Evolutionary conservation across 345 rosid species (phyloP), one percentile per base, ranked within the genome.

Genomic region (Noccaea bulbosa): DNA sequence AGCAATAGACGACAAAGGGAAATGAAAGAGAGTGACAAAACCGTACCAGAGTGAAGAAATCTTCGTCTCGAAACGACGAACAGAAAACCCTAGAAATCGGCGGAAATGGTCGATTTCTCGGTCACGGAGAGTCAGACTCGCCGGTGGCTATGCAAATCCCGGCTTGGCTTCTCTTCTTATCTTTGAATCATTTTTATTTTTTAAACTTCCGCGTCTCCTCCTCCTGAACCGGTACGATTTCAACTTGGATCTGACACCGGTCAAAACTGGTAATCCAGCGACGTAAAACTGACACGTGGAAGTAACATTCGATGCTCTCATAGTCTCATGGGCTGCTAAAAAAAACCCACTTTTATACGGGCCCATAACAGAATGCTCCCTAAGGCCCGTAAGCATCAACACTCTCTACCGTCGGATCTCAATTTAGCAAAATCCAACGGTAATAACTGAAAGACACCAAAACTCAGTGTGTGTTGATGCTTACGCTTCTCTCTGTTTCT

Each of bases 211-310:
- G 69, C 78, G 67, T 60, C 24, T 39, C 35, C 11, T 39, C 35
- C 11, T 37, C 62, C 53, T 16, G 5, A 67, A 75, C 74, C 74
- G 62, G 54, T 62, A 6, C 34, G 11, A 37, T 27, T 63, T 60
- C 63, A 48, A 69, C 53, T 65, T 56, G 71, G 81, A 79, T 77
- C 78, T 69, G 67, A 51, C 24, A 80, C 80, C 62, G 80, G 83
- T 57, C 47, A 40, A 60, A 27, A 47, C 71, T 70, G 77, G 79
- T 80, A 35, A 30, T 27, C 11, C 11, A 35, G n/a, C 17, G 24
- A 16, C 3, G 4, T 2, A 2, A n/a, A 62, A 77, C 77, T 8
- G 77, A 66, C 83, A 56, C 67, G 81, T 80, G 80, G n/a, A 69
- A 22, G 67, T 52, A 8, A 38, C 9, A n/a, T n/a, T n/a, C n/a